phyloP scores from a whole-genome alignment of 768 basidiomycete genomes.

The Dentipellis fragilis region DNA sequence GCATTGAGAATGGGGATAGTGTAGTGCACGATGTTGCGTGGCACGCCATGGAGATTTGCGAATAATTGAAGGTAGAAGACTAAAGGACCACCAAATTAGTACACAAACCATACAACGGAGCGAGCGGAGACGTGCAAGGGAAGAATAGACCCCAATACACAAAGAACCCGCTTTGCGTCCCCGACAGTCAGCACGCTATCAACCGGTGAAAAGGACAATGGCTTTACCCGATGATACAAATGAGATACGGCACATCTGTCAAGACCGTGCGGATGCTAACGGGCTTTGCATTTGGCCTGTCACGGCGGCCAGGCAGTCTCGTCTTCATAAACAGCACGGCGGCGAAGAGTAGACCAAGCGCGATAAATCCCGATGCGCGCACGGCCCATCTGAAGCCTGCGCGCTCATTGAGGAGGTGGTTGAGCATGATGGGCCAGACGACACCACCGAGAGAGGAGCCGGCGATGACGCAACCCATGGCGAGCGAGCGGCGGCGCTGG shows the following conservation, averaged over 20 bases:
- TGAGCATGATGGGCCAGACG: conserved; percentile 19
- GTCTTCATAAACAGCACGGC: conserved; percentile 25
- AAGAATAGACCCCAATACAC: background rate
- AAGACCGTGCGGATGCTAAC: background rate
- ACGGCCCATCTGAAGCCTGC: conserved; percentile 19
- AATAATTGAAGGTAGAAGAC: conserved; percentile 2
- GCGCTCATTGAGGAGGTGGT: conserved; percentile 11
- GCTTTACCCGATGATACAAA: background rate
- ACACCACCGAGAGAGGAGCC: conserved; percentile 16
- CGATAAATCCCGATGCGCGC: conserved; percentile 35
- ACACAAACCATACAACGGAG: background rate
- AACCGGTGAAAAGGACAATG: too few relatives aligned
- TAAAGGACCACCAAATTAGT: background rate
- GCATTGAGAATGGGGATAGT: background rate
- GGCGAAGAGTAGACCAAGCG: conserved; percentile 31
- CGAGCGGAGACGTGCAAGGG: background rate
- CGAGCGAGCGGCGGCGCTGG: conserved; percentile 28
- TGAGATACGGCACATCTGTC: background rate
- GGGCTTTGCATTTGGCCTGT: background rate
- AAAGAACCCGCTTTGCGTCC: background rate
- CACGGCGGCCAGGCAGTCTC: background rate
- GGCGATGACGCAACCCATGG: conserved; percentile 35
- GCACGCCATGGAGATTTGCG: background rate
- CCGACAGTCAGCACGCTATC: too few relatives aligned
- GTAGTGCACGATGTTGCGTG: background rate